Percentiles rank a stretch among this genome's conserved stretches.
phyloP scores from a whole-genome alignment of 2,329 filamentous ascomycete species.

The Colletotrichum godetiae region DNA sequence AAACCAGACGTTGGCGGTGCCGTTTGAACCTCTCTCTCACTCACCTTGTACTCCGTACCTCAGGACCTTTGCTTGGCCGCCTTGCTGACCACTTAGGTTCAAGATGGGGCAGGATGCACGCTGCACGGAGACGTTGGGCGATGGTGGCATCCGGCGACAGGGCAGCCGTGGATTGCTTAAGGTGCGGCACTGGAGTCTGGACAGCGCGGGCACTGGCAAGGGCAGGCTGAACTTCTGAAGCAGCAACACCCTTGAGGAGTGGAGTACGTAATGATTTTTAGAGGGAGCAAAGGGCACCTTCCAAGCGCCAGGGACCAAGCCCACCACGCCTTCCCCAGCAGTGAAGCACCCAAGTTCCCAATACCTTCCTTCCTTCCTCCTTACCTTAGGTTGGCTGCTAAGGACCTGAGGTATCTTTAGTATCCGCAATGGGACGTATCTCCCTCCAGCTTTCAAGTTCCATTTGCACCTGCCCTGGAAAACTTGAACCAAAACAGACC shows the following conservation, averaged over 20 bases:
- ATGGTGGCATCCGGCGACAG: conserved; percentile 6
- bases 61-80: not conserved
- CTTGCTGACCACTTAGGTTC: not conserved
- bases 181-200: not conserved
- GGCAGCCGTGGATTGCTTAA: not conserved
- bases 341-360: no score
- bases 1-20: not conserved
- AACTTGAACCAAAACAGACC: not conserved
- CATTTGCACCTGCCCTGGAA: not conserved
- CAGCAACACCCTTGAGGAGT: not conserved
- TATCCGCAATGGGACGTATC: not conserved
- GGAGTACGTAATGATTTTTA: not conserved
- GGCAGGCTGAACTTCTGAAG: conserved; percentile 2
- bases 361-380: not conserved
- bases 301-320: not conserved
- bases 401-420: not conserved
- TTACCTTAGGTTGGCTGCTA: not conserved
- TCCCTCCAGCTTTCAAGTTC: not conserved
- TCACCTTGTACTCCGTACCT: not conserved
- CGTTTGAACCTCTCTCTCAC: not conserved
- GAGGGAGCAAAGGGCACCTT: not conserved
- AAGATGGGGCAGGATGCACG: not conserved
- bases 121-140: not conserved
- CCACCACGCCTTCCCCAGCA: not conserved
- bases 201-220: not conserved